Base-by-base conservation (phyloP, 495 filamentous ascomycete species). In the Talaromyces proteolyticus region DNA sequence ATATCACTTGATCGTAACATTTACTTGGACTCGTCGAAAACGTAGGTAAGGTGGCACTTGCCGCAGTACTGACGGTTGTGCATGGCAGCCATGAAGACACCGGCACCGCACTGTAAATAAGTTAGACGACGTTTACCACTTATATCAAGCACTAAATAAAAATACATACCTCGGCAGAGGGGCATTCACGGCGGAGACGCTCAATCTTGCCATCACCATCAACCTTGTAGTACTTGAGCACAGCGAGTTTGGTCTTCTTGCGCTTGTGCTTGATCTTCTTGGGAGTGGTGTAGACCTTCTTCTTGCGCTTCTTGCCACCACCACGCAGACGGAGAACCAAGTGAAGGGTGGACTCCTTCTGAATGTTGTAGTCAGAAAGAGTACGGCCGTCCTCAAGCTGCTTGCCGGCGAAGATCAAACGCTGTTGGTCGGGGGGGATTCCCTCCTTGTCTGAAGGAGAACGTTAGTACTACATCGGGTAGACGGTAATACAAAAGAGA, bases 191-290 rank as follows among this genome's bases (percentile, higher is more conserved):
- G 66, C 93, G 84, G 47, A 98, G 86, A 74, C 94, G 94, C 88
- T 98, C 93, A 63, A 98, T 97, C 87, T 97, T 98, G 72, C 93
- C 93, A 70, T 98, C 93, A 63, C 85, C 86, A 69, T 97, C 94
- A 60, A 98, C 93, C 85, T 98, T 98, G 88, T 97, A 98, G 89
- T 96, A 98, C 86, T 98, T 98, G 66, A 98, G 91, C 62, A 98
- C 90, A 59, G 93, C 94, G 64, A 98, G 81, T 85, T 98, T 98
- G 81, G 87, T 95, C 91, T 88, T 89, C 87, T 96, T 97, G 78
- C 91, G 85, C 88, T 97, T 98, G 80, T 98, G 93, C 91, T 98
- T 98, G 87, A 98, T 98, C 88, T 98, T 98, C 91, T 98, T 98
- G 68, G 93, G 93, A 61, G 94, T 98, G 66, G 88, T 96, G 84